Percentiles rank a stretch among this genome's conserved stretches.
These are phyloP conservation scores for Paspalum vaginatum DNA, from an alignment of 176 grass and related monocot species.

Conservation along the genomic window DNA sequence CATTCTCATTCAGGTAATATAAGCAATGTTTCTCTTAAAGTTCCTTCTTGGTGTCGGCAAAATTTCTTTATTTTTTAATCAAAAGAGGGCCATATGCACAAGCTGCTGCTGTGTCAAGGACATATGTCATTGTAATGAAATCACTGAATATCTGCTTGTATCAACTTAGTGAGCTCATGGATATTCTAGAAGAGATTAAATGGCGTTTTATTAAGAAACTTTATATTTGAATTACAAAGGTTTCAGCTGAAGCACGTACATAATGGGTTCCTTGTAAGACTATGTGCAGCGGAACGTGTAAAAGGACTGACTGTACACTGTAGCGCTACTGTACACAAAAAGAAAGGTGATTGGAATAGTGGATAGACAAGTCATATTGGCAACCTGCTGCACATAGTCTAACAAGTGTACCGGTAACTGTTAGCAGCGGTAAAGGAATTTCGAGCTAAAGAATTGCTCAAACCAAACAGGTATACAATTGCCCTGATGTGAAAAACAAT, in stretches of 20 bases:
- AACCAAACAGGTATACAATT: background rate
- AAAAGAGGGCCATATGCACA: background rate
- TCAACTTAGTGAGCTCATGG: constrained; percentile 13
- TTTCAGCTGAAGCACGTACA: constrained; percentile 9
- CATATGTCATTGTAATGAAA: constrained; percentile 21
- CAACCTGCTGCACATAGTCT: too few species aligned
- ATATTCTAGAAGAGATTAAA: constrained; percentile 15
- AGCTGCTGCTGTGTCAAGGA: constrained; percentile 2
- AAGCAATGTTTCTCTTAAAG: background rate
- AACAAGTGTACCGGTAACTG: background rate
- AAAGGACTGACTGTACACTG: too few species aligned
- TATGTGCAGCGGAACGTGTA: too few species aligned
- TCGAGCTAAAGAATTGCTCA: constrained; percentile 23
- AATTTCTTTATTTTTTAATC: background rate
- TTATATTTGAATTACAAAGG: constrained; percentile 17
- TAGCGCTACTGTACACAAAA: too few species aligned
- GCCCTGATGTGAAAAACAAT: background rate
- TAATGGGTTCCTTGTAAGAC: background rate
- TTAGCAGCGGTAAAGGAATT: background rate
- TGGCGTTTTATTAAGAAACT: constrained; percentile 28
- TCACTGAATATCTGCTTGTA: constrained; percentile 4
- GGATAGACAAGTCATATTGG: too few species aligned
- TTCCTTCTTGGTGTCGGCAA: background rate
- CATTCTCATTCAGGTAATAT: background rate
- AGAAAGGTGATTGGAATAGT: too few species aligned